These are phyloP conservation scores for Hebeloma cylindrosporum DNA, from an alignment of 768 basidiomycete genomes.

Conservation along the genomic window DNA sequence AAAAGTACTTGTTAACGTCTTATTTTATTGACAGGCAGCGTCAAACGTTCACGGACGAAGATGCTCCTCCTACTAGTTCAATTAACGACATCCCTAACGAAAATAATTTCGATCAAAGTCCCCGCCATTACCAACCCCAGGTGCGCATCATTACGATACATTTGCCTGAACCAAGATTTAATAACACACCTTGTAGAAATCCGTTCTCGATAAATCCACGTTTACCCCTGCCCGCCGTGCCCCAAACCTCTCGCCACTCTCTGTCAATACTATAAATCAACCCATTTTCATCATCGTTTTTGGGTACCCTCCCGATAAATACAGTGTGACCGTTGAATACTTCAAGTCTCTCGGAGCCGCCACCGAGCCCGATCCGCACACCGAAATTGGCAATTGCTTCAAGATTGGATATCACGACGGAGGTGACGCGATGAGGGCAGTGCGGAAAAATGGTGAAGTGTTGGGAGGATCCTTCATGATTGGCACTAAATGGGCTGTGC, in stretches of 20 bases:
- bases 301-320: constrained; percentile 85
- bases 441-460: constrained; percentile 82
- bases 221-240: constrained; percentile 34
- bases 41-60: constrained; percentile 68
- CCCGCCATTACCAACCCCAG: constrained; percentile 44
- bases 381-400: constrained; percentile 79
- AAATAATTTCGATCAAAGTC: constrained; percentile 40
- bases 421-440: constrained; percentile 75
- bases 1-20: constrained; percentile 6
- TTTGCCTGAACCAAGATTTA: neutral
- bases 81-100: constrained; percentile 75
- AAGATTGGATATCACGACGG: constrained; percentile 70
- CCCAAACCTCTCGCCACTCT: constrained; percentile 26
- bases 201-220: constrained; percentile 40
- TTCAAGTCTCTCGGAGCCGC: constrained; percentile 72
- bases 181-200: constrained; percentile 27
- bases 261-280: constrained; percentile 32
- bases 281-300: constrained; percentile 75
- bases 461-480: constrained; percentile 78
- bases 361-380: constrained; percentile 65
- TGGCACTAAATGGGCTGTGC: constrained; percentile 82
- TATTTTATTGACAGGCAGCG: constrained; percentile 43
- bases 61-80: constrained; percentile 77
- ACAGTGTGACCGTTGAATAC: constrained; percentile 68
- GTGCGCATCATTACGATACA: constrained; percentile 31